Base-by-base conservation (phyloP, 352 stramenopile genomes). In the Phytopythium chamaehyphon region DNA sequence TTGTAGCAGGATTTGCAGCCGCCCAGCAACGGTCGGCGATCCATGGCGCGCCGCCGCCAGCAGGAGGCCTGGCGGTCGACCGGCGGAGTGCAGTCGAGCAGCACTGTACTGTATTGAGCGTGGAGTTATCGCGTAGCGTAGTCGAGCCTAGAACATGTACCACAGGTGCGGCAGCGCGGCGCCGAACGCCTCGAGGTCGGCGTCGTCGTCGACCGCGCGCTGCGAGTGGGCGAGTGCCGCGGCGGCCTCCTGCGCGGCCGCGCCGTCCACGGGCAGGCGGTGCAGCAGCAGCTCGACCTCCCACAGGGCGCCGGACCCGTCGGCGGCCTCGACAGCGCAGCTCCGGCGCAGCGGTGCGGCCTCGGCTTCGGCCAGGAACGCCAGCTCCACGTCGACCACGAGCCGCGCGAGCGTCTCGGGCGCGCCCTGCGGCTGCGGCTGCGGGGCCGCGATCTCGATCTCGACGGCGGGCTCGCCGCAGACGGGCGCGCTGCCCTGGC, bases 221-320 rank as follows among this genome's bases (percentile, higher is more conserved):
- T 46, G 56, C 3, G 69, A 72, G 8, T 58, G 50, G 23, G 61
- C 64, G 39, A 80, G 55, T 19, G 61, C 40, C 15, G 52, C 51
- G 9, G 66, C 66, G 15, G 66, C 69, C 16, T 55, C 54, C 8
- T 48, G 43, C 6, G 63, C 63, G 23, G 26, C 64, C 2, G 57
- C 52, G 49, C 69, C 68, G 36, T 60, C 55, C 23, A 80, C 63
- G 19, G 51, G 57, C 28, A 80, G 50, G 49, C 63, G 69, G 52
- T 80, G 69, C 16, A 80, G 58, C 35, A 74, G 60, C 40, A 74
- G 76, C 18, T 80, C 55, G 21, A 80, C 61, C 51, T 74, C 61
- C 47, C 15, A 71, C 19, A 39, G 24, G 26, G 49, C 43, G 55
- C 18, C 57, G 37, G 57, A 55, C 18, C 51, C 51, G 49, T 69